phyloP scores from a whole-genome alignment of 768 basidiomycete species.

The Russula compacta region DNA sequence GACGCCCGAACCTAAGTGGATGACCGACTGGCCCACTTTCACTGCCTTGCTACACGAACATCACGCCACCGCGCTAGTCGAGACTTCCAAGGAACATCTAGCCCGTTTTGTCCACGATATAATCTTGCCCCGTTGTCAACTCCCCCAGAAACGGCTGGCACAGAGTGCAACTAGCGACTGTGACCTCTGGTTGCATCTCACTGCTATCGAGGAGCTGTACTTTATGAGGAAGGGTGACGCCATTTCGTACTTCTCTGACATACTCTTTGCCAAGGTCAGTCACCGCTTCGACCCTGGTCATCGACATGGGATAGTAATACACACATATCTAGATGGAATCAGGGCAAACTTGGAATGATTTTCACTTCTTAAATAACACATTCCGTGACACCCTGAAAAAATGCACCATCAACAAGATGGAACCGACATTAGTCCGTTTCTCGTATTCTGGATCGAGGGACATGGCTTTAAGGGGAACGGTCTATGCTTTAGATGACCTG shows the following conservation, averaged over 20 bases:
- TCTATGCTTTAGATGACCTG: slow-evolving; percentile 58
- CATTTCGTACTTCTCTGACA: slow-evolving; percentile 63
- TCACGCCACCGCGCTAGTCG: slow-evolving; percentile 25
- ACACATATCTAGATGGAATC: slow-evolving; percentile 52
- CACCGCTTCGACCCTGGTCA: not conserved
- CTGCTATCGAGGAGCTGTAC: slow-evolving; percentile 57
- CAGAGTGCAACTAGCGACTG: slow-evolving; percentile 61
- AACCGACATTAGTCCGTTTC: slow-evolving; percentile 60
- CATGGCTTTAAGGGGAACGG: slow-evolving; percentile 39
- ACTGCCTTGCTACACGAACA: slow-evolving; percentile 6
- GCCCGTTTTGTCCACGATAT: slow-evolving; percentile 56
- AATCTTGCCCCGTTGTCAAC: slow-evolving; percentile 46
- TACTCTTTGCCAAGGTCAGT: slow-evolving; percentile 64
- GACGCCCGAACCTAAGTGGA: not conserved
- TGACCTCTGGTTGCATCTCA: slow-evolving; percentile 50
- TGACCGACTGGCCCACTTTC: slow-evolving; percentile 13
- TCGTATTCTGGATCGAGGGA: slow-evolving; percentile 51
- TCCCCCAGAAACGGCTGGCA: slow-evolving; percentile 43
- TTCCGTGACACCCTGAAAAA: slow-evolving; percentile 59
- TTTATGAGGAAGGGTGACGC: slow-evolving; percentile 73
- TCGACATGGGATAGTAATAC: not conserved
- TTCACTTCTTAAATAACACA: slow-evolving; percentile 74
- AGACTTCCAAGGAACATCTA: slow-evolving; percentile 54
- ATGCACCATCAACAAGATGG: slow-evolving; percentile 46
- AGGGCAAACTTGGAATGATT: slow-evolving; percentile 65